Evolutionary conservation across 192 early-diverging fungal species (phyloP).

Genomic region (Mortierella alpina): DNA sequence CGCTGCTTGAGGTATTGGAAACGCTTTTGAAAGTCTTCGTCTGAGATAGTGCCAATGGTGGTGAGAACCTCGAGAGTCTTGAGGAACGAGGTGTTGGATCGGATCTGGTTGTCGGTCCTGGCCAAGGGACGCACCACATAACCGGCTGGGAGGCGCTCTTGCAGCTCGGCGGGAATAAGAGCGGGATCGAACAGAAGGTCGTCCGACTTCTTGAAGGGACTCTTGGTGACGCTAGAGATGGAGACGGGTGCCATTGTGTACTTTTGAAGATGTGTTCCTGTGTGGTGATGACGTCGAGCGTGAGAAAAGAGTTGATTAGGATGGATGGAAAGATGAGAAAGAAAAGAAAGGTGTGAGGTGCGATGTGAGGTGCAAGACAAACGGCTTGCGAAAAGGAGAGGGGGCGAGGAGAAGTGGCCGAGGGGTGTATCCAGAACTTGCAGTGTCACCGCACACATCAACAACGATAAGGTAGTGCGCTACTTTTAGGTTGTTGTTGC

Average conservation of each 20-base stretch:
- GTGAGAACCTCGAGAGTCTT: constrained; percentile 75
- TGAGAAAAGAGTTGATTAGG: constrained; percentile 4
- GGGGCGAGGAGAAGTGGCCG: background rate
- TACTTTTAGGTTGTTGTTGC: background rate
- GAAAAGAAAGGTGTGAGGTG: background rate
- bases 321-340: constrained; percentile 1
- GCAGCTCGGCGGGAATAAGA: constrained; percentile 78
- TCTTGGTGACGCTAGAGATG: constrained; percentile 10
- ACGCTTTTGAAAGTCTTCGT: constrained; percentile 74
- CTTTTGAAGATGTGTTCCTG: background rate
- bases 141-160: constrained; percentile 67
- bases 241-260: constrained; percentile 19
- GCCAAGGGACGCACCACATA: constrained; percentile 76
- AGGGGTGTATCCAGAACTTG: background rate
- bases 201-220: constrained; percentile 46
- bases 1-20: constrained; percentile 81
- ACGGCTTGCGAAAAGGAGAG: background rate
- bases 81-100: constrained; percentile 68
- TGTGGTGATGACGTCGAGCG: constrained; percentile 6
- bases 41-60: constrained; percentile 77
- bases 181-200: constrained; percentile 69
- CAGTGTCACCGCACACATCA: background rate
- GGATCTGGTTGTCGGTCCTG: constrained; percentile 73
- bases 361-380: background rate
- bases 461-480: no score